These are phyloP conservation scores for Emergomyces africanus DNA, from an alignment of 2,329 filamentous ascomycete species.

Conservation along the genomic window DNA sequence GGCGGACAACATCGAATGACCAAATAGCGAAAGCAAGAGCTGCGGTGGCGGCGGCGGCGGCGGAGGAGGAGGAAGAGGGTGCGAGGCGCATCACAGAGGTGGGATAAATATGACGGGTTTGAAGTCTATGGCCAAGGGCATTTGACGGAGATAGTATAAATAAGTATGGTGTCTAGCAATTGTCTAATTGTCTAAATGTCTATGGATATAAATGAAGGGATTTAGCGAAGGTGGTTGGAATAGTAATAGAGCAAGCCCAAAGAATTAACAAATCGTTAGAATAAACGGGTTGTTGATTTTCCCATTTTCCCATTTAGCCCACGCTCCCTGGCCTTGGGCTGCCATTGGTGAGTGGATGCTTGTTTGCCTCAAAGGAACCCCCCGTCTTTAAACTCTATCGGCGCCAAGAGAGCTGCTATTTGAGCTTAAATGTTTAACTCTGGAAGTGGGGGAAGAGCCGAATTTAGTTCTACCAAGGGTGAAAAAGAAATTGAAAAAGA, in stretches of 20 bases:
- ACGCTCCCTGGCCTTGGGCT: background rate
- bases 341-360: background rate
- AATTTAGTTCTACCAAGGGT: no score
- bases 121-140: background rate
- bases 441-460: no score
- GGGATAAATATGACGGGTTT: background rate
- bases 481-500: no score
- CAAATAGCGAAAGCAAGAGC: background rate
- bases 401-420: no score
- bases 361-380: no score
- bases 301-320: no score
- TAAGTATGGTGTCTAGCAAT: background rate
- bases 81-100: background rate
- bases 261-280: background rate
- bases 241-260: background rate
- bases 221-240: background rate
- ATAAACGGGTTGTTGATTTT: no score
- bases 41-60: background rate
- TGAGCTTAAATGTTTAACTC: no score
- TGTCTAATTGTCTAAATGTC: conserved; percentile 8
- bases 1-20: conserved; percentile 1
- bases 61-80: background rate
- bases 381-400: no score
- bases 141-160: no score
- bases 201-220: conserved; percentile 45